A percentile compares a stretch with the other conserved stretches of the same genome.
Conservation (phyloP, 495 filamentous ascomycete species). For the Monascus purpureus region DNA sequence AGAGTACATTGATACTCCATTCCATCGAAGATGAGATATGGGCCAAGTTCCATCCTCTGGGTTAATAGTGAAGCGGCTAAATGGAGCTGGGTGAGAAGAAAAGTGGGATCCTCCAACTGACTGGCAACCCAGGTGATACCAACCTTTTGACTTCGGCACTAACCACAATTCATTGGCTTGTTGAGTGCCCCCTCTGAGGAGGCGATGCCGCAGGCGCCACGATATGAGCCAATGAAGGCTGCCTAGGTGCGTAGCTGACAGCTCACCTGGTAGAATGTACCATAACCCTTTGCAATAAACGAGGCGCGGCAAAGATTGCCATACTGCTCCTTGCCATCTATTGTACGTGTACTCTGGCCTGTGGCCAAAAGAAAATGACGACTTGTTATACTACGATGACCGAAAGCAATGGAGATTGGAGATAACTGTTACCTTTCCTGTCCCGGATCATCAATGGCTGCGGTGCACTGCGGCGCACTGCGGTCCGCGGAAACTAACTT, state of each 20-base stretch:
- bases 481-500: too few relatives aligned
- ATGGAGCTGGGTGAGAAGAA: conserved; percentile 1
- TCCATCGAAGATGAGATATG: conserved; percentile 6
- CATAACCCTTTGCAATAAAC: too few relatives aligned
- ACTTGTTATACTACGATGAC: conserved; percentile 1
- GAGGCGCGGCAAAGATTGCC: too few relatives aligned
- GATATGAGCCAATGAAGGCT: conserved; percentile 1
- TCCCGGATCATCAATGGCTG: conserved; percentile 2
- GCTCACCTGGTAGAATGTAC: not conserved
- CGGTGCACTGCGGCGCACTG: conserved; percentile 3
- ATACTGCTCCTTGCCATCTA: too few relatives aligned
- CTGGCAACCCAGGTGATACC: not conserved
- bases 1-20: conserved; percentile 6
- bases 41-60: conserved; percentile 7
- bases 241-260: not conserved
- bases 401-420: conserved; percentile 2
- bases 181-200: not conserved
- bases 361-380: not conserved
- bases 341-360: not conserved
- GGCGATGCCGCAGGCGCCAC: conserved; percentile 1
- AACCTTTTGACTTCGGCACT: conserved; percentile 1
- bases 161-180: conserved; percentile 1
- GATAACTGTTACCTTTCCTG: not conserved
- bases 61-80: conserved; percentile 1
- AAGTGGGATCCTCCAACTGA: conserved; percentile 1